These are phyloP conservation scores for Dactylellina parvicollis DNA, from an alignment of 2,329 filamentous ascomycete species.

Conservation along the genomic window DNA sequence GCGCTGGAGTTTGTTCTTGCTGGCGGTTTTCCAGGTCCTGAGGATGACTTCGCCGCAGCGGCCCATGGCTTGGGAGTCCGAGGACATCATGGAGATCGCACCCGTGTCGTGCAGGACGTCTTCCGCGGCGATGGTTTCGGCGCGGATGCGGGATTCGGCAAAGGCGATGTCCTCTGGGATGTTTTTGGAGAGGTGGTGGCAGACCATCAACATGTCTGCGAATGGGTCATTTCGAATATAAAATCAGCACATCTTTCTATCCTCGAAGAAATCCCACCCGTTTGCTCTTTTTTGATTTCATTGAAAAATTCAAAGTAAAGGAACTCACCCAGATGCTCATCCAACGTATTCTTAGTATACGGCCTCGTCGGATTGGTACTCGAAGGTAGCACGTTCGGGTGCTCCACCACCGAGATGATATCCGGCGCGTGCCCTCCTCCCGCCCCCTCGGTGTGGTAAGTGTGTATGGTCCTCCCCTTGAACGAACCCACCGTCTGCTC, in stretches of 20 bases:
- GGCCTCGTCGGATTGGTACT: conserved; percentile 93
- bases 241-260: not conserved
- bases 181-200: conserved; percentile 89
- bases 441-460: conserved; percentile 95
- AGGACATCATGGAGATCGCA: conserved; percentile 97
- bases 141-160: conserved; percentile 90
- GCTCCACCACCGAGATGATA: conserved; percentile 90
- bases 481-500: conserved; percentile 88
- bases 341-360: conserved; percentile 89
- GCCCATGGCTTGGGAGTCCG: conserved; percentile 95
- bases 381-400: conserved; percentile 85
- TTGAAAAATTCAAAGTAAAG: not conserved
- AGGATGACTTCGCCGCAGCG: conserved; percentile 92
- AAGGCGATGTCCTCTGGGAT: conserved; percentile 97
- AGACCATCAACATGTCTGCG: conserved; percentile 96
- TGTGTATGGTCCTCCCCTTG: conserved; percentile 88
- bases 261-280: no score
- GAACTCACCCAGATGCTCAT: conserved; percentile 77
- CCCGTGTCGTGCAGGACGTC: conserved; percentile 94
- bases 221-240: not conserved
- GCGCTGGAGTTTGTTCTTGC: conserved; percentile 93
- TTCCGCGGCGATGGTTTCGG: conserved; percentile 95
- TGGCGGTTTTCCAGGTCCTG: conserved; percentile 94
- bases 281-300: not conserved
- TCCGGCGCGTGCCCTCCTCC: conserved; percentile 95